Evolutionary conservation across 2,329 filamentous ascomycete species (phyloP), one percentile per base, ranked within the genome.

Genomic region (Diaporthe destruens): DNA sequence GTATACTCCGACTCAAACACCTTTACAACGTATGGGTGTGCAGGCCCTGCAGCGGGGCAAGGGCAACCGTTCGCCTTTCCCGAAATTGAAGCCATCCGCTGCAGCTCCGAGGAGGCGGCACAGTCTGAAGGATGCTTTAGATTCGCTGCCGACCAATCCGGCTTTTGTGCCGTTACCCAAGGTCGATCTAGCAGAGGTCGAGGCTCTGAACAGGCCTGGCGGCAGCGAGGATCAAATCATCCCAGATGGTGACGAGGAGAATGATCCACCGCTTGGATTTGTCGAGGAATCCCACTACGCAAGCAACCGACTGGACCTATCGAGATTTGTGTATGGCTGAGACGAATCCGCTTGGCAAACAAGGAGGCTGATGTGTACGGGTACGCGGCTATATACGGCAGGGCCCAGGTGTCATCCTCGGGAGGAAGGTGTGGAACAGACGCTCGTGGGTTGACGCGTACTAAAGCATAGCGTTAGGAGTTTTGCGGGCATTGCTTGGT

Each of bases 181-280:
- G 71, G 87, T 88, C 2, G 86, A 89, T 74, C 74, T 88, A 34
- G 81, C 81, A 9, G 88, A 90, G 76, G 82, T 90, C 4, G 86
- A 86, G 75, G 85, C 86, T 2, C 78, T 90, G 54, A 87, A 89
- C 75, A 78, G 76, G 68, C 73, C 81, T 14, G 75, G 81, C 7
- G 88, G 89, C 18, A 90, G 88, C 76, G 89, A 91, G 77, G 89
- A 91, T 71, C 83, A 88, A 70, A 85, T 90, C 74, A 79, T 87
- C 18, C 85, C 85, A 34, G 87, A 87, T 77, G 88, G 87, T 74
- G 86, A 87, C 72, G 85, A 76, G 23, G 86, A 87, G 70, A 82
- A 82, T 23, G 85, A 85, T 16, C 74, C 75, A 49, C 71, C 66
- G 11, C 34, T 49, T 32, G 54, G 66, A 36, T 18, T 54, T 8